phyloP scores from a whole-genome alignment of 176 grass and related monocot genomes.

The Saccharum spontaneum region DNA sequence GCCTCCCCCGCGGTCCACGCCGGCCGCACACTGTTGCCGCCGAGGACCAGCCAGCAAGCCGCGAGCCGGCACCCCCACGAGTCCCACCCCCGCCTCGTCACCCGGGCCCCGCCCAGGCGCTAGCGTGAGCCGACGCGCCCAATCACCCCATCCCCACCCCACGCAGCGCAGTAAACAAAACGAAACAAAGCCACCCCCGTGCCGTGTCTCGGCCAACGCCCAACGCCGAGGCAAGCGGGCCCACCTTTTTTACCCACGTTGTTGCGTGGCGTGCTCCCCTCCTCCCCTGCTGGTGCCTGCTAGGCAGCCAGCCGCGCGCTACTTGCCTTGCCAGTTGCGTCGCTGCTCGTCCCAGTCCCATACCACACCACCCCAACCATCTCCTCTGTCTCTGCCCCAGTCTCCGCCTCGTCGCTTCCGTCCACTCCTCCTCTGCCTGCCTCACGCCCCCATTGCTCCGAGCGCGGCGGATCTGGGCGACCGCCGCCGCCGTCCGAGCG shows the following conservation, averaged over 20 bases:
- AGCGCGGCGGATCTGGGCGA: conserved; percentile 4
- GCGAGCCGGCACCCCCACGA: background rate
- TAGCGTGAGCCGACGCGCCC: background rate
- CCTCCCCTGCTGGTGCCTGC: background rate
- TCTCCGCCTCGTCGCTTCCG: background rate
- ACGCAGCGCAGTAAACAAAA: background rate
- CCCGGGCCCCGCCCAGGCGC: background rate
- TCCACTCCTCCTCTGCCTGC: background rate
- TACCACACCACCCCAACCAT: background rate
- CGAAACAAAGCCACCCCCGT: background rate
- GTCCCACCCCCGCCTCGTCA: background rate
- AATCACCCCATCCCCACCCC: background rate
- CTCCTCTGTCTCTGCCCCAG: background rate
- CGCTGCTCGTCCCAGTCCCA: background rate
- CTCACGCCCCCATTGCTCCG: conserved; percentile 1
- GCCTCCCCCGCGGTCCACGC: background rate
- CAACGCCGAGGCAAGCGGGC: background rate
- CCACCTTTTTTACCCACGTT: background rate
- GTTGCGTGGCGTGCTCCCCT: conserved; percentile 2
- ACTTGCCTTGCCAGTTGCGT: conserved; percentile 8
- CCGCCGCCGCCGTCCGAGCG: background rate
- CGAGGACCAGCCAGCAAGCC: background rate
- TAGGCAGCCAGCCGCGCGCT: background rate
- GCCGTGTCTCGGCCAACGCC: background rate
- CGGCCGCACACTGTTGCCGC: background rate